Percentiles rank a stretch among this genome's conserved stretches.
These are phyloP conservation scores for Ophiocordyceps robertsii DNA, from an alignment of 2,329 filamentous ascomycete genomes.

Conservation along the genomic window DNA sequence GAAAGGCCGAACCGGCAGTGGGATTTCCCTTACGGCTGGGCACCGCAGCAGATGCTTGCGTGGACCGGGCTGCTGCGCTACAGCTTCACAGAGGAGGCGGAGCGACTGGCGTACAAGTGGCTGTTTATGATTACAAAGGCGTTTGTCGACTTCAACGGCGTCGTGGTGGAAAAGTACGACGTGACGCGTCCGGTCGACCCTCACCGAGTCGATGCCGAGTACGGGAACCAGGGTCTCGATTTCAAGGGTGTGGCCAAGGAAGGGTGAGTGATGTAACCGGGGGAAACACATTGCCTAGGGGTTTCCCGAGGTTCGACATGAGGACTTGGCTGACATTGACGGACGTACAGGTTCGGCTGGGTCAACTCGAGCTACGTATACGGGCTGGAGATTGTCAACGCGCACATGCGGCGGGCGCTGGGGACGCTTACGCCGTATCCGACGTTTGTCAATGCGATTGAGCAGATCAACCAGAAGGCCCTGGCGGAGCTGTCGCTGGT, in stretches of 20 bases:
- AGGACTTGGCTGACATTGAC: background rate
- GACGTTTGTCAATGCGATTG: conserved; percentile 59
- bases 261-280: conserved; percentile 51
- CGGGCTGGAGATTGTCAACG: conserved; percentile 75
- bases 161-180: conserved; percentile 98
- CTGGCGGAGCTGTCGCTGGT: conserved; percentile 26
- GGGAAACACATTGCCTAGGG: background rate
- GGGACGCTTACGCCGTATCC: conserved; percentile 81
- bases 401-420: conserved; percentile 78
- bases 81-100: conserved; percentile 79
- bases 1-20: conserved; percentile 90
- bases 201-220: conserved; percentile 90
- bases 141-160: conserved; percentile 96
- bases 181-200: conserved; percentile 83
- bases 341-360: conserved; percentile 73
- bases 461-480: conserved; percentile 38
- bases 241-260: conserved; percentile 94
- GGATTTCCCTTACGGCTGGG: conserved; percentile 98
- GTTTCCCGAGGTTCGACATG: background rate
- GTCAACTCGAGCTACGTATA: conserved; percentile 97
- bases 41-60: conserved; percentile 94
- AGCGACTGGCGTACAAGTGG: conserved; percentile 90
- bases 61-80: conserved; percentile 91
- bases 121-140: conserved; percentile 97
- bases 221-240: conserved; percentile 89